phyloP scores from a whole-genome alignment of 108 stramenopile species.

The Mayamaea pseudoterrestris region DNA sequence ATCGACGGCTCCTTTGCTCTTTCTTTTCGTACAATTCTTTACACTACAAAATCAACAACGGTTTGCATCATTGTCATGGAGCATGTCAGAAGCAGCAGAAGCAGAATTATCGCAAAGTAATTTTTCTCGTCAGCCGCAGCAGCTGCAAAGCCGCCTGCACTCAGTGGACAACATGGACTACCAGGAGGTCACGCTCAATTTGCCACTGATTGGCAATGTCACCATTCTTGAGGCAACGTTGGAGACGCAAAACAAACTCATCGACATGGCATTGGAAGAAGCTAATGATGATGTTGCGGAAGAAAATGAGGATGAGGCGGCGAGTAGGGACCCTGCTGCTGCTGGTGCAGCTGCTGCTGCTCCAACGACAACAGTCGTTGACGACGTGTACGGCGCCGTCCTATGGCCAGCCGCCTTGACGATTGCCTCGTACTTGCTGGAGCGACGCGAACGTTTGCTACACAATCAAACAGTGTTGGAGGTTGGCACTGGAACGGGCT shows the following conservation, averaged over 20 bases:
- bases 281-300: slow-evolving; percentile 10
- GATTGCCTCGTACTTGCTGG: slow-evolving; percentile 26
- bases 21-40: too few species aligned
- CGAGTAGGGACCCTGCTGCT: too few species aligned
- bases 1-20: too few species aligned
- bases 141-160: too few species aligned
- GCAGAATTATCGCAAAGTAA: too few species aligned
- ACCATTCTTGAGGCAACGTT: slow-evolving; percentile 52
- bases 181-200: background rate
- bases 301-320: background rate
- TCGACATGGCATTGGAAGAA: slow-evolving; percentile 32
- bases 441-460: slow-evolving; percentile 3
- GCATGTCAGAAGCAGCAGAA: too few species aligned
- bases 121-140: too few species aligned
- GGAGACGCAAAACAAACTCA: slow-evolving; percentile 37
- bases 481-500: slow-evolving; percentile 50
- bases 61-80: too few species aligned
- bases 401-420: slow-evolving; percentile 52
- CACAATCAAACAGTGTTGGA: slow-evolving; percentile 21
- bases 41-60: too few species aligned
- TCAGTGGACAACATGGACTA: too few species aligned
- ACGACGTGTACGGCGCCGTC: slow-evolving; percentile 48
- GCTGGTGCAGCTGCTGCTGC: background rate
- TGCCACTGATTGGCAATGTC: slow-evolving; percentile 13
- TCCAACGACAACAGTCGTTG: background rate